Percentiles rank a stretch among this genome's conserved stretches.
Evolutionary conservation across 2,329 filamentous ascomycete genomes (phyloP).

Genomic region (Fusarium humuli): DNA sequence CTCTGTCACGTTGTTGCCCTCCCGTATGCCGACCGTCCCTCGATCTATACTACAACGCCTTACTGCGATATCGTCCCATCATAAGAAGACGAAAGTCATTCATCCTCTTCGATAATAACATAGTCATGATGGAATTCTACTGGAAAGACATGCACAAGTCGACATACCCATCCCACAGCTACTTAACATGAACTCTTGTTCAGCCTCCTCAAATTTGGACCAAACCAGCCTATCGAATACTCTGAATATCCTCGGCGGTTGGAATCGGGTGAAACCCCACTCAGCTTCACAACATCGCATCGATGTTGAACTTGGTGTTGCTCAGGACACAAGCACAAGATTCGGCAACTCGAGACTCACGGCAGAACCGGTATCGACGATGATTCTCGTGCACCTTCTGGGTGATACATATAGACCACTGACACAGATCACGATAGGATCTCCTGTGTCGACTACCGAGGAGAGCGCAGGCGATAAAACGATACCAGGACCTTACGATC

Average conservation of each 20-base stretch:
- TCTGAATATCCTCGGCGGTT: no score
- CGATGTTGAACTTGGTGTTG: constrained; percentile 21
- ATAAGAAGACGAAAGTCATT: background rate
- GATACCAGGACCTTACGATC: constrained; percentile 33
- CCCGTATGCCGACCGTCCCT: background rate
- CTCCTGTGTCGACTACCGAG: constrained; percentile 16
- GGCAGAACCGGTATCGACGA: background rate
- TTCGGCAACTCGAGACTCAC: constrained; percentile 19
- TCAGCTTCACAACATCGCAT: constrained; percentile 34
- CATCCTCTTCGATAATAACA: no score
- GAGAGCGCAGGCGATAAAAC: constrained; percentile 6
- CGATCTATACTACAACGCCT: background rate
- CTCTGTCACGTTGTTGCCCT: no score
- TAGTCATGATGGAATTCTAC: background rate
- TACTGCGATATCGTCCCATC: fast-evolving
- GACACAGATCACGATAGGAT: constrained; percentile 8
- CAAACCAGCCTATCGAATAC: background rate
- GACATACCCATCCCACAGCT: background rate
- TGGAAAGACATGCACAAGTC: fast-evolving
- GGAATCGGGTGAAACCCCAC: constrained; percentile 14
- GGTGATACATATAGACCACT: background rate
- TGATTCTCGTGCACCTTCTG: background rate
- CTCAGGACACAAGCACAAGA: constrained; percentile 10
- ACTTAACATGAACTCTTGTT: background rate
- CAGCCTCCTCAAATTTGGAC: background rate